phyloP scores from a whole-genome alignment of 139 green algal genomes.

The Zygnema circumcarinatum region DNA sequence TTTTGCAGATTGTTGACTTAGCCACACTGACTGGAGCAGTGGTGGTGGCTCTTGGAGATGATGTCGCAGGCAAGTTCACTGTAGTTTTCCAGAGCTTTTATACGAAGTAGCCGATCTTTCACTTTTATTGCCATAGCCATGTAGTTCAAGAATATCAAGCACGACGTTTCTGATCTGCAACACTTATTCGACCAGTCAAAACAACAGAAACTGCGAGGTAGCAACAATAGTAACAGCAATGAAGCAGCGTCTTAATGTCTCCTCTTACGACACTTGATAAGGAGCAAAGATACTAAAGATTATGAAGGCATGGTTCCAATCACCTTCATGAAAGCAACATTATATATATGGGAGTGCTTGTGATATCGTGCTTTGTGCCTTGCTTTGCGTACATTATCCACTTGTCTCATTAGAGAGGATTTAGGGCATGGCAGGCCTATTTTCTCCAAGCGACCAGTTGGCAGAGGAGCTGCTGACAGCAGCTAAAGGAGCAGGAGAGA shows the following conservation, averaged over 20 bases:
- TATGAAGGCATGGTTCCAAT: too few relatives aligned
- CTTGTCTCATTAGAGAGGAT: too few relatives aligned
- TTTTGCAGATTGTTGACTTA: slow-evolving; percentile 81
- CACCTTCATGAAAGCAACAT: too few relatives aligned
- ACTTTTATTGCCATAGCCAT: background rate
- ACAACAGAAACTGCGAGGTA: background rate
- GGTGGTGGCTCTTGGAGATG: slow-evolving; percentile 88
- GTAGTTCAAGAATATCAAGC: background rate
- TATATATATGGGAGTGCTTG: too few relatives aligned
- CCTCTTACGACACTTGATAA: too few relatives aligned
- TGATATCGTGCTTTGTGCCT: too few relatives aligned
- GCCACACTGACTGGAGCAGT: slow-evolving; percentile 95
- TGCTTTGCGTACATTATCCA: too few relatives aligned
- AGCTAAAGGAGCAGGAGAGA: slow-evolving; percentile 71
- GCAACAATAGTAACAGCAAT: too few relatives aligned
- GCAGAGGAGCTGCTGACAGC: slow-evolving; percentile 51
- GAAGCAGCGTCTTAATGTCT: too few relatives aligned
- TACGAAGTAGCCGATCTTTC: background rate
- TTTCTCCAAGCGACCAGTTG: slow-evolving; percentile 75
- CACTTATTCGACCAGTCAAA: background rate
- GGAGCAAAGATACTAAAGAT: too few relatives aligned
- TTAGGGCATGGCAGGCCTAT: too few relatives aligned
- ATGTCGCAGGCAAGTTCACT: slow-evolving; percentile 69
- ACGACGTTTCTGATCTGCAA: background rate
- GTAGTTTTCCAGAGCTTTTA: background rate